Evolutionary conservation across 75 land plant genomes (phyloP), one percentile per base, ranked within the genome.

Genomic region (Ceratopteris richardii): DNA sequence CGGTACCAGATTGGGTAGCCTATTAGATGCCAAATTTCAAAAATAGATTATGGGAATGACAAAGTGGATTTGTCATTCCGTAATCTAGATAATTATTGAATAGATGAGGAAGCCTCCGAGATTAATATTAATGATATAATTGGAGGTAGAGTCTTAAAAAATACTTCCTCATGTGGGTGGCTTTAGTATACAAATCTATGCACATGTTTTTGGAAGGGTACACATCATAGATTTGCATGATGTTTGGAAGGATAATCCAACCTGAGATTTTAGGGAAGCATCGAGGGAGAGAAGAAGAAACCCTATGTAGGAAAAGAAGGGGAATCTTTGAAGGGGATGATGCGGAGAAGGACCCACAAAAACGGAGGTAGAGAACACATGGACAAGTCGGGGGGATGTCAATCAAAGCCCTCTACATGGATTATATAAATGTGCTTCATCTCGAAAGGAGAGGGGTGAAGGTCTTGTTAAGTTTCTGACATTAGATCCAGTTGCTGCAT

Each of bases 101-200:
- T 58, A 60, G 36, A 57, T 37, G 58, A 60, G 24, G 51, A 58
- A 7, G 30, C 30, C 31, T 29, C 48, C 12, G 66, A 78, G 60
- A 60, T 87, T 19, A 59, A 56, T 47, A 67, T 75, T 62, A 86
- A 88, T 37, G 79, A 72, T 62, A 58, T 83, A 37, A 42, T 94
- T 24, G 83, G 75, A 58, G 95, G 98, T 0, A 74, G 82, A 60
- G 75, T 94, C 30, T 63, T 78, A n/a, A 27, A 74, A 76, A 66
- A 51, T 83, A 23, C 70, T 77, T 55, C 80, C 95, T 33, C 87
- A 87, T 63, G 72, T 77, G 56, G 90, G 85, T 52, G 95, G 95
- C 22, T 39, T 88, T 48, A 62, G 65, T 46, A 85, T 93, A 44
- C 94, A 88, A 61, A 70, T 94, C 62, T 85, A 77, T 41, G 73